Evolutionary conservation across 1,284 basidiomycete species (phyloP), one percentile per base, ranked within the genome.

Genomic region (Hypsizygus ulmarius): DNA sequence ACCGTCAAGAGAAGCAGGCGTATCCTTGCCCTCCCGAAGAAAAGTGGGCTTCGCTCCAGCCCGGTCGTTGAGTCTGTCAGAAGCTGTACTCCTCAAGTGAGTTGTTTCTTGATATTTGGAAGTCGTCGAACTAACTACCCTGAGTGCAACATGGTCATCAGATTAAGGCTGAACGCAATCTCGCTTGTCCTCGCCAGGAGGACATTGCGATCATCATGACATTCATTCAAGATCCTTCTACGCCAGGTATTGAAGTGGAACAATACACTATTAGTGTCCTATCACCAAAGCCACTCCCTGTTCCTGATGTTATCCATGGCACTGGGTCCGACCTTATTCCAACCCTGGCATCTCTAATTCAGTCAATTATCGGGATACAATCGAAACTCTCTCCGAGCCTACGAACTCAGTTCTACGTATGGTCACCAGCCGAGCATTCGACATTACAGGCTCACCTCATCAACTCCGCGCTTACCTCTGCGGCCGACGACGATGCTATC

Each of bases 391-490:
- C 41, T 10, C 43, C 41, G 3, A 51, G 48, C 15, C 63, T 65
- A 32, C 54, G 58, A 1, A 63, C 63, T 9, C 75, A 78, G 48
- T 74, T 74, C 51, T 77, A 77, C 51, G 67, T 76, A 9, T 77
- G 72, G 64, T 72, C 72, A 1, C 49, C 62, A 1, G 57, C 49
- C 6, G 74, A 78, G 57, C 66, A 68, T 27, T 44, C 58, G 8
- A 60, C 67, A 4, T 54, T 78, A 21, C 72, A 76, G 50, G 56
- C 61, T 2, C 68, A 71, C 40, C 63, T 78, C 32, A 68, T 76
- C 36, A 59, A 71, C 30, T 57, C 65, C 14, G 74, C 75, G 7
- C 61, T 78, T 5, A 63, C 61, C 2, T 60, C 67, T 9, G 53
- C 60, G n/a, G 55, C 60, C 12, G 55, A 56, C 15, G 55, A 54